Base-by-base conservation (phyloP, 2,329 filamentous ascomycete species). In the Colletotrichum sp. region DNA sequence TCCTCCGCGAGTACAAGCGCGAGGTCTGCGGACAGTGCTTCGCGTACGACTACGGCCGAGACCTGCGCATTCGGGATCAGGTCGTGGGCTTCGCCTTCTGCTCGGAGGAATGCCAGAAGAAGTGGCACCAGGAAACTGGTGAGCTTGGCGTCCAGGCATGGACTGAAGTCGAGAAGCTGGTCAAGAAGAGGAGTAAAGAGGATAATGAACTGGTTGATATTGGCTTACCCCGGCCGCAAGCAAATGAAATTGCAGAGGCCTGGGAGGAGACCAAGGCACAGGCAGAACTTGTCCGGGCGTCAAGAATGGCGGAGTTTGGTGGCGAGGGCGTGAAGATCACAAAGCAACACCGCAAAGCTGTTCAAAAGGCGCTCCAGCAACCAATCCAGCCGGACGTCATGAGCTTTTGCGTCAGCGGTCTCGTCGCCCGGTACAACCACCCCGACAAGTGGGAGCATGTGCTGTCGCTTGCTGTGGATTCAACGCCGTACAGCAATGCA, bases 11-110 rank as follows among this genome's bases (percentile, higher is more conserved):
- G 44, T 76, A 76, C 44, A 62, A 71, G 39, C 73, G 73, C n/a
- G 73, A 76, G 32, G 73, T 76, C 39, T 76, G 73, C 44, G 70
- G 69, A 7, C 70, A 69, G 64, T 76, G 73, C 57, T 76, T 76
- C 16, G 57, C 30, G 7, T 76, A 76, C 44, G 70, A 76, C 57
- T 68, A 69, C 57, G 73, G 73, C 64, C 36, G 70, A 26, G 70
- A 69, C 64, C 34, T 76, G 63, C 7, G 24, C 12, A 34, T 73
- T 12, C 70, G 71, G 13, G 73, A 76, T 57, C 36, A 57, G 18
- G n/a, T 55, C 32, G 72, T 75, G 10, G 73, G 73, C 5, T 76
- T 76, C 24, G 73, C 64, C 12, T 76, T 76, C 32, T 76, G 73
- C 39, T 76, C 73, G 16, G 16, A 18, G 5, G 69, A 55, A 8